Conservation (phyloP, 768 basidiomycete species). For the Tulasnella sp. region DNA sequence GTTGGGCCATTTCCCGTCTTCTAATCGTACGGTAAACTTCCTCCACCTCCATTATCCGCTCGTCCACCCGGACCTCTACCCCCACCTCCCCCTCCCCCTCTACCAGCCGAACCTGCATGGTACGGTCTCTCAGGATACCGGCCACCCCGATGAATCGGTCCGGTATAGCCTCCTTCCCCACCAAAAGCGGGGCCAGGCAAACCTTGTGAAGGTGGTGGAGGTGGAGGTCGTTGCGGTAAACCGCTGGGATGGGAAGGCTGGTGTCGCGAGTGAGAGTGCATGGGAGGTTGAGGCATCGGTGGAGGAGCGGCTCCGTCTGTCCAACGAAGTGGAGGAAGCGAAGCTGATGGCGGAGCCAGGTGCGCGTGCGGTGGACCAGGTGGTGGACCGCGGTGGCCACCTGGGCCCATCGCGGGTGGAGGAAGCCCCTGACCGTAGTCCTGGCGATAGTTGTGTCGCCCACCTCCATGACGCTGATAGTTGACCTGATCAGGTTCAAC, state of each 20-base stretch:
- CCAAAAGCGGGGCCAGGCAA: conserved; percentile 1
- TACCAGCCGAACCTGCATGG: neutral
- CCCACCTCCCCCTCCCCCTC: neutral
- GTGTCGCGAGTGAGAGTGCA: neutral
- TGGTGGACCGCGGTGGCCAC: neutral
- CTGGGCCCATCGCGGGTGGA: neutral
- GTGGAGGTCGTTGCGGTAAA: neutral
- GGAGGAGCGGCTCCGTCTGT: neutral
- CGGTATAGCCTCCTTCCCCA: neutral
- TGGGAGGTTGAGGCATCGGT: neutral
- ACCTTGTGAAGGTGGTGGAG: neutral
- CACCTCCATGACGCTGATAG: neutral
- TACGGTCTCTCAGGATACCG: conserved; percentile 6
- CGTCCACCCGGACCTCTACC: neutral
- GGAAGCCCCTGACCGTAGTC: neutral
- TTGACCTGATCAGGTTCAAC: neutral
- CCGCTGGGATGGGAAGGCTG: neutral
- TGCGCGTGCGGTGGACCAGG: neutral
- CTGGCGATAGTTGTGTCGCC: neutral
- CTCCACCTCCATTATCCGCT: neutral
- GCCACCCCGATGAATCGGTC: conserved; percentile 6
- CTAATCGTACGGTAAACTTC: neutral
- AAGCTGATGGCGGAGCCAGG: neutral
- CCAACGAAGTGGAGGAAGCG: conserved; percentile 2
- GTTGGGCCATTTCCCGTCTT: no score